Evolutionary conservation across 2,329 filamentous ascomycete species (phyloP).

Genomic region (Clonostachys solani): DNA sequence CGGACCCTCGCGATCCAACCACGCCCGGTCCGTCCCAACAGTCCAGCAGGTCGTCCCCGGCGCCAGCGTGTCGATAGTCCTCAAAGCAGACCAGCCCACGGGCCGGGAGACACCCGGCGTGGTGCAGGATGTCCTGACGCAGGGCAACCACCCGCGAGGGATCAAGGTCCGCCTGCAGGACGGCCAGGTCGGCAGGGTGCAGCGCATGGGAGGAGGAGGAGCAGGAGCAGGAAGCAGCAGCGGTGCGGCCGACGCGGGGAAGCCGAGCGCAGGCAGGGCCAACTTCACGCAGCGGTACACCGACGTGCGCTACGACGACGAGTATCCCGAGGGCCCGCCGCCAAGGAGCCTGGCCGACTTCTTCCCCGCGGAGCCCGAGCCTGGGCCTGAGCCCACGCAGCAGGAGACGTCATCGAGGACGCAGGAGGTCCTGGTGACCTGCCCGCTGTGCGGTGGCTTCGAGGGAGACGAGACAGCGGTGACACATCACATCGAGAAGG

Average conservation of each 20-base stretch:
- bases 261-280: constrained; percentile 1
- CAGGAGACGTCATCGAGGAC: background rate
- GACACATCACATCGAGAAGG: constrained; percentile 55
- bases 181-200: constrained; percentile 71
- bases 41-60: constrained; percentile 53
- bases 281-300: constrained; percentile 22
- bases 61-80: constrained; percentile 64
- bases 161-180: constrained; percentile 74
- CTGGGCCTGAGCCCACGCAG: constrained; percentile 13
- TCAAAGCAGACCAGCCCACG: constrained; percentile 73
- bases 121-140: constrained; percentile 65
- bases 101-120: constrained; percentile 65
- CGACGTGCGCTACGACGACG: constrained; percentile 26
- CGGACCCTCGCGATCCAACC: constrained; percentile 3
- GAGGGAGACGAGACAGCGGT: constrained; percentile 67
- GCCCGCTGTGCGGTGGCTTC: constrained; percentile 63
- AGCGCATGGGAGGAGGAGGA: constrained; percentile 40
- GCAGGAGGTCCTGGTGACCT: constrained; percentile 26
- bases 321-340: constrained; percentile 29
- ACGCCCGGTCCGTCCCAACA: constrained; percentile 33
- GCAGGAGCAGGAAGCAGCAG: background rate
- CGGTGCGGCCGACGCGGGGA: background rate
- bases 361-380: constrained; percentile 36
- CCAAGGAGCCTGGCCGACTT: constrained; percentile 38
- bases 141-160: constrained; percentile 70